Evolutionary conservation across 805 yeast species (phyloP), one percentile per base, ranked within the genome.

Genomic region (Wickerhamomyces bovis): DNA sequence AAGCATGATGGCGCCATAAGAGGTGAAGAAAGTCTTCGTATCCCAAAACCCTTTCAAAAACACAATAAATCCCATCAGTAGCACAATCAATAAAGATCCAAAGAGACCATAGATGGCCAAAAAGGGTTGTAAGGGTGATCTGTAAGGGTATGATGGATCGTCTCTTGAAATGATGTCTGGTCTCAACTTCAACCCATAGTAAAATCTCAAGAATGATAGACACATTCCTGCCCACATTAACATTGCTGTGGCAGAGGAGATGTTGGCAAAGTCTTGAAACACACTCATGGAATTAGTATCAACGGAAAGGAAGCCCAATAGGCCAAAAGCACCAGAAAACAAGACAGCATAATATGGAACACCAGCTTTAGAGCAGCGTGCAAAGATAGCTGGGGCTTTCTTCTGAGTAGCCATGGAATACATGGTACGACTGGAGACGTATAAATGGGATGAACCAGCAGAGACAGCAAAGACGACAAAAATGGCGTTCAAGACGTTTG

Each of bases 141-240:
- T 74, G 60, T 78, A 84, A 2, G 92, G 92, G 57, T 80, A 84
- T 1, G 81, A 67, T 22, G 75, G 71, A 58, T 80, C 85, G 53
- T 79, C 75, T 54, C 89, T 69, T 41, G 77, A 71, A 31, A 81
- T 77, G 44, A 83, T 80, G 58, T 83, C 89, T 1, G 83, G 82
- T 41, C 89, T 65, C 44, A 68, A 64, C 52, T 73, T 71, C 51
- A 84, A 63, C 0, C 86, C 90, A 51, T 72, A 77, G 62, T 75
- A 80, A 57, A 83, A 84, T 44, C 90, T 64, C 35, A 84, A 60
- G 58, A 73, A 85, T 3, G 88, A 71, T 16, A 81, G 58, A 54
- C 85, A 80, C 76, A 84, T 78, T 6, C 88, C 85, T 53, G 73
- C 66, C 96, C 96, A 89, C 39, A 85, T 88, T 31, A 89, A 65